Conservation (phyloP, 257 asterid genomes). For the Przewalskia tangutica region DNA sequence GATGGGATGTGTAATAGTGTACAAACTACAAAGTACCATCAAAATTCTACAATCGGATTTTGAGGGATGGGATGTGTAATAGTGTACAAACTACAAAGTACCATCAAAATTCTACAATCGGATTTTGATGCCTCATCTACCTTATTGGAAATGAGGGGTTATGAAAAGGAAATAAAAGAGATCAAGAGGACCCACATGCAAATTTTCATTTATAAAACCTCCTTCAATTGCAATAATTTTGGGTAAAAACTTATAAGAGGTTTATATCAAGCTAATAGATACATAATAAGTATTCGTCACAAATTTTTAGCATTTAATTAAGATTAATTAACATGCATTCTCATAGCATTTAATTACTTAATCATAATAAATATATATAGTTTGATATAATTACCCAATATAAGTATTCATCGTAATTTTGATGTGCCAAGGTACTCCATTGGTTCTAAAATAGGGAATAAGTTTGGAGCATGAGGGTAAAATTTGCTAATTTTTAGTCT, state of each 20-base stretch:
- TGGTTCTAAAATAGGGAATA: background rate
- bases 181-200: slow-evolving; percentile 32
- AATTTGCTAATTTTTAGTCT: no score
- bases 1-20: slow-evolving; percentile 27
- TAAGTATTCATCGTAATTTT: no score
- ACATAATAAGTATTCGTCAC: no score
- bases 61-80: slow-evolving; percentile 30
- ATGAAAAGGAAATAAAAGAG: slow-evolving; percentile 9
- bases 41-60: slow-evolving; percentile 32
- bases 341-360: no score
- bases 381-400: no score
- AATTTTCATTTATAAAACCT: slow-evolving; percentile 4
- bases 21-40: slow-evolving; percentile 30
- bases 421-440: no score
- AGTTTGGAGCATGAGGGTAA: background rate
- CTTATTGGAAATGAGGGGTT: background rate
- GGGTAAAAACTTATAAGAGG: background rate
- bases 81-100: slow-evolving; percentile 29
- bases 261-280: no score
- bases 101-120: slow-evolving; percentile 27
- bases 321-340: no score
- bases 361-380: no score
- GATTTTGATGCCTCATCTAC: slow-evolving; percentile 33
- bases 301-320: no score
- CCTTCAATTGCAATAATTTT: background rate